Evolutionary conservation across 441 rosid genomes (phyloP), one percentile per base, ranked within the genome.

Genomic region (Pelargonium myrrhifolium): DNA sequence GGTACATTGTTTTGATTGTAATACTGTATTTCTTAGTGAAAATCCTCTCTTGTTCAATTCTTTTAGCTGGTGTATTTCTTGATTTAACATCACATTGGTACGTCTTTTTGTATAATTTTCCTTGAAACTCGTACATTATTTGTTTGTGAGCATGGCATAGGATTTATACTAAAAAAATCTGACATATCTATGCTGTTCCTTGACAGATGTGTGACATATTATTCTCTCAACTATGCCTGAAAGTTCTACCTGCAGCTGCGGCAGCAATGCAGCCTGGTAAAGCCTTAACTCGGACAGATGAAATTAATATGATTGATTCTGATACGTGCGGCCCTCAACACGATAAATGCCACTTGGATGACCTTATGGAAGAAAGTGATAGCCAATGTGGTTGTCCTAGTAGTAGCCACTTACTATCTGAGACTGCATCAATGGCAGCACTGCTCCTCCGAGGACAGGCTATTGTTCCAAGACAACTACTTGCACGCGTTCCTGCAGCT

Each of bases 161-260:
- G 31, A 24, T 59, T 26, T 59, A 58, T 22, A 59, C 17, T 0
- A 0, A 60, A 10, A 45, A 20, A 31, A 31, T 75, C 62, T 49
- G 45, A 59, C 68, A 18, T 62, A 65, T 28, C 72, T 20, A 68
- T 71, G 72, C 65, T 74, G 65, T 77, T 78, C 64, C 73, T 67
- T 37, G 65, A 79, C 89, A 92, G 99, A 95, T 95, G 99, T 95
- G 99, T 75, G 97, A 87, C 82, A 90, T 95, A 75, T 82, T 95
- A 61, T 92, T 95, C 87, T 90, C 97, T 71, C 99, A 95, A 84
- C 72, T 95, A 73, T 89, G 98, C 87, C 86, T 95, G 81, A 95
- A 90, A 92, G 97, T 92, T 72, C 84, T 82, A 67, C 82, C 85
- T 4, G 51, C 87, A 58, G 76, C 78, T 70, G 79, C 79, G 35